Base-by-base conservation (phyloP, 2,329 filamentous ascomycete species). In the Diaporthe aspalathi region DNA sequence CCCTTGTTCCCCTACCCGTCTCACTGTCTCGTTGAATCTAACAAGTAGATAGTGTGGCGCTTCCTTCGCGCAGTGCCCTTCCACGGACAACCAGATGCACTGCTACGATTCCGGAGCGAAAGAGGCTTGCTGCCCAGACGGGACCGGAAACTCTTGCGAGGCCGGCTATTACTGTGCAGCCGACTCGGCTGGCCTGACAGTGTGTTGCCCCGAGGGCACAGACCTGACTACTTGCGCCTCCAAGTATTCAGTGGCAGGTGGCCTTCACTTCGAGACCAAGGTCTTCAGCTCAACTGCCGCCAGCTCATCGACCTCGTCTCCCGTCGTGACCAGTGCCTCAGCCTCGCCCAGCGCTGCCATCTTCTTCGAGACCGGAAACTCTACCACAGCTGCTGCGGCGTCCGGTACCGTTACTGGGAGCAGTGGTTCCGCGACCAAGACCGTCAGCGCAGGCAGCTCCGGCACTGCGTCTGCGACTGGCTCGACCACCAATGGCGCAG, bases 111-210 rank as follows among this genome's bases (percentile, higher is more conserved):
- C 84, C 16, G 73, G 75, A 20, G 81, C 80, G 38, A 82, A 84
- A 71, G 85, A 91, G 81, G 81, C 80, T 50, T 91, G 89, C 85
- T 91, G 89, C 78, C 82, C 84, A 52, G 85, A 87, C 76, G 82
- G 82, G 75, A 83, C 82, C 74, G 89, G 90, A 81, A 88, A 89
- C 80, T 88, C 89, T 40, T 92, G 90, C 79, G 85, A 89, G 40
- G 78, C 81, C 20, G 88, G 88, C 63, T 92, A 87, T 83, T 91
- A 88, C 83, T 92, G 90, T 82, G 85, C 88, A n/a, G 82, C 85
- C 74, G 85, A 90, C 77, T 78, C 80, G 67, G 76, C 79, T 54
- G 79, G 81, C 68, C 81, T 84, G 70, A 90, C 89, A 43, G 87
- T 87, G 83, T 92, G 90, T 83, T 92, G 90, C 80, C 88, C 88